These are phyloP conservation scores for Salix brachista DNA, from an alignment of 345 rosid genomes.

Conservation along the genomic window DNA sequence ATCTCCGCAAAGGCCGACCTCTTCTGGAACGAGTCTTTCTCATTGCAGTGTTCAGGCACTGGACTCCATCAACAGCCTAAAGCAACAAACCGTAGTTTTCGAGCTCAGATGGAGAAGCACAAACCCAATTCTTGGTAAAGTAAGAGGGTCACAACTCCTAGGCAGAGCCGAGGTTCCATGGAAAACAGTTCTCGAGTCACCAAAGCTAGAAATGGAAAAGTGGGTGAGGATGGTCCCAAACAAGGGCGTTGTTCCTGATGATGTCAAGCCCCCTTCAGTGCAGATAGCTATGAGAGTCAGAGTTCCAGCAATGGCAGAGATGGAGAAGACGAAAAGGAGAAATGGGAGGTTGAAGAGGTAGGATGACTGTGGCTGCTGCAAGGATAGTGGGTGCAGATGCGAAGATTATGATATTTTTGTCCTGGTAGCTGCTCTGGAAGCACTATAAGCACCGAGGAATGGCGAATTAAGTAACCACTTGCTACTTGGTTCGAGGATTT, in stretches of 20 bases:
- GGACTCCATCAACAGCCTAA: slow-evolving; percentile 39
- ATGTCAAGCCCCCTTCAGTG: slow-evolving; percentile 40
- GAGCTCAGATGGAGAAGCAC: slow-evolving; percentile 56
- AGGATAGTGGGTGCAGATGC: slow-evolving; percentile 22
- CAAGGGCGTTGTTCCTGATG: slow-evolving; percentile 7
- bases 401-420: slow-evolving; percentile 44
- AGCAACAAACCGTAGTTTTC: slow-evolving; percentile 46
- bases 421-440: slow-evolving; percentile 43
- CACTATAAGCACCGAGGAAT: slow-evolving; percentile 20
- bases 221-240: slow-evolving; percentile 37
- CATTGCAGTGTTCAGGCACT: slow-evolving; percentile 52
- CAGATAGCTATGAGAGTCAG: slow-evolving; percentile 34
- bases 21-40: slow-evolving; percentile 58
- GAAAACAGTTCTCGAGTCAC: slow-evolving; percentile 42
- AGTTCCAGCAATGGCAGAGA: slow-evolving; percentile 7
- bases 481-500: not conserved
- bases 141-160: slow-evolving; percentile 45
- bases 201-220: slow-evolving; percentile 43
- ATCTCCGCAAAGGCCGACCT: slow-evolving; percentile 36
- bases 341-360: slow-evolving; percentile 12
- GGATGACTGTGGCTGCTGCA: slow-evolving; percentile 31
- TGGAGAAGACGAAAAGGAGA: slow-evolving; percentile 15
- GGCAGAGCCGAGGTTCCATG: slow-evolving; percentile 58
- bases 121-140: slow-evolving; percentile 28
- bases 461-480: not conserved